Evolutionary conservation across 1,284 basidiomycete species (phyloP), one percentile per base, ranked within the genome.

Genomic region (Cryptococcus sp.): DNA sequence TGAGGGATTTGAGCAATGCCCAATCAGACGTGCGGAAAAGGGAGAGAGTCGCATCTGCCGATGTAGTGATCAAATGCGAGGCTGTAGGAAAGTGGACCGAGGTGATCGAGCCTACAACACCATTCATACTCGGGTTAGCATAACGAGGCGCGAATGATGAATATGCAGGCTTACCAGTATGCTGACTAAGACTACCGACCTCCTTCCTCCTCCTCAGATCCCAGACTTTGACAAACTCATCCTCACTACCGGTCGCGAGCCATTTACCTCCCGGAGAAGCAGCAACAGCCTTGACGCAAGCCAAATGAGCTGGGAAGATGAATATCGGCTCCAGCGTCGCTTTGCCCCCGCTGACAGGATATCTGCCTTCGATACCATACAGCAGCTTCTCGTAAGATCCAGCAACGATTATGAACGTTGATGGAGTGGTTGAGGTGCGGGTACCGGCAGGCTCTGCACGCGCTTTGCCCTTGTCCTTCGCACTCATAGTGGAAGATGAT

Each of bases 161-260:
- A 29, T 10, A n/a, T 19, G 10, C 26, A 29, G 22, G 80, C 82
- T 54, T 64, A 92, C 93, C 93, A 81, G 91, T 84, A 75, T 96
- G 93, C 59, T 96, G 92, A 81, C 90, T 89, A 54, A 99, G 80
- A 38, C 89, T 89, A 37, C 95, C 95, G 45, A 99, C 85, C 77
- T 98, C 95, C 75, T 94, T 94, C 70, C 87, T 80, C 72, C 92
- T 83, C 54, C 88, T 83, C 62, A 98, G 76, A 80, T 98, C 93
- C 95, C 95, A 98, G n/a, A 98, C 88, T 76, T 97, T 97, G 72
- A 98, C 82, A 55, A 93, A 89, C 79, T 98, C 95, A 75, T 99
- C 95, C 34, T 90, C 86, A 62, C 91, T 93, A 0, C 93, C 95
- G 0, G 91, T 94, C 4, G 93, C 94, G 16, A 98, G 83, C 91